These are phyloP conservation scores for Trapa incisa DNA, from an alignment of 345 rosid species.

Conservation along the genomic window DNA sequence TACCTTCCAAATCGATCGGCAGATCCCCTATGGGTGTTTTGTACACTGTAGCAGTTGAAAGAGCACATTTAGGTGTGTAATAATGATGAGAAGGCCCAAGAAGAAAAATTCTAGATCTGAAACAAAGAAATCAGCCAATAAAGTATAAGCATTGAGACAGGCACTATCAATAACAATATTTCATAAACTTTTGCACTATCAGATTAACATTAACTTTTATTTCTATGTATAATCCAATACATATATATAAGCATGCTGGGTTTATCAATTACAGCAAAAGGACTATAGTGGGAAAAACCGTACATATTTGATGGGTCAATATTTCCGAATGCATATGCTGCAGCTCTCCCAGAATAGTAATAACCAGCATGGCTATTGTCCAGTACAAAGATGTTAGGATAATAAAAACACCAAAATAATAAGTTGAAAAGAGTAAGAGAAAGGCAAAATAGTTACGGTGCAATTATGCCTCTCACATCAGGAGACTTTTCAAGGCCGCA, in stretches of 20 bases:
- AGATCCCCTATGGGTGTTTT: constrained; percentile 81
- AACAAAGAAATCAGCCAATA: constrained; percentile 6
- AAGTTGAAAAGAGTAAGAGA: background rate
- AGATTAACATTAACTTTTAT: background rate
- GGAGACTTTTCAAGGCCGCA: constrained; percentile 58
- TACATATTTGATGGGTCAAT: constrained; percentile 85
- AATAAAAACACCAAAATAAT: background rate
- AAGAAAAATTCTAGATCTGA: constrained; percentile 79
- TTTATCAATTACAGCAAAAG: background rate
- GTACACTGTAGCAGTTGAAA: constrained; percentile 70
- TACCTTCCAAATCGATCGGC: constrained; percentile 86
- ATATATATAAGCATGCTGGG: background rate
- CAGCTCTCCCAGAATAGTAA: constrained; percentile 86
- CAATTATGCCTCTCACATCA: constrained; percentile 86
- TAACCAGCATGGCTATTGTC: constrained; percentile 79
- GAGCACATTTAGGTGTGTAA: constrained; percentile 77
- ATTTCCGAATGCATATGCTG: constrained; percentile 92
- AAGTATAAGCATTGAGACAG: no score
- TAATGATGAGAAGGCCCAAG: constrained; percentile 93
- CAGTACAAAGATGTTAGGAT: constrained; percentile 1
- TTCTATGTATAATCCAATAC: background rate
- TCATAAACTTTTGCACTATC: background rate
- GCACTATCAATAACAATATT: background rate
- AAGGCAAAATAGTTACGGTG: constrained; percentile 51
- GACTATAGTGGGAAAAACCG: constrained; percentile 3